These are phyloP conservation scores for Thymus mandschuricus DNA, from an alignment of 257 asterid species.

Conservation along the genomic window DNA sequence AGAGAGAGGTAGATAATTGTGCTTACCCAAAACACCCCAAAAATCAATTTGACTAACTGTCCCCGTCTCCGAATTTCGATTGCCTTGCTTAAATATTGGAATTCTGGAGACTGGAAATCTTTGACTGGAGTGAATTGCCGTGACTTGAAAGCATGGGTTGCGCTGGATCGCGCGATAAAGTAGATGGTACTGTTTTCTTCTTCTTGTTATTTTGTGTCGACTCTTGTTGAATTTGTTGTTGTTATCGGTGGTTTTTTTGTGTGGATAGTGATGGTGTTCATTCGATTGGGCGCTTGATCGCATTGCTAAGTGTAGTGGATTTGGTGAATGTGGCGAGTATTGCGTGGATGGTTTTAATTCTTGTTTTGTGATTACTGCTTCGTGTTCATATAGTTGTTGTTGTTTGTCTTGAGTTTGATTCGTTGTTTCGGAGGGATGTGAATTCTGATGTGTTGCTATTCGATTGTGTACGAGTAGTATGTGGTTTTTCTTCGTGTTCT, in stretches of 20 bases:
- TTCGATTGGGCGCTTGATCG: slow-evolving; percentile 31
- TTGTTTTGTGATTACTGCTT: slow-evolving; percentile 13
- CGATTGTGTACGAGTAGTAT: background rate
- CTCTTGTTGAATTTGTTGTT: slow-evolving; percentile 11
- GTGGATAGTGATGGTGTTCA: slow-evolving; percentile 6
- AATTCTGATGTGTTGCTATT: background rate
- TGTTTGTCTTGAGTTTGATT: background rate
- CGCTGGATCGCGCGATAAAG: slow-evolving; percentile 66
- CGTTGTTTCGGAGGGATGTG: too few relatives aligned
- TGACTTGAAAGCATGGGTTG: slow-evolving; percentile 49
- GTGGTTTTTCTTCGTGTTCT: slow-evolving; percentile 2
- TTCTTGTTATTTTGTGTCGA: background rate
- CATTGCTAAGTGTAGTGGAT: slow-evolving; percentile 14
- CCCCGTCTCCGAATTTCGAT: slow-evolving; percentile 21
- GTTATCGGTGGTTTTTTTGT: slow-evolving; percentile 7
- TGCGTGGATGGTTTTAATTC: background rate
- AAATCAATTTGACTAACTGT: slow-evolving; percentile 30
- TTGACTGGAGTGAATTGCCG: slow-evolving; percentile 28
- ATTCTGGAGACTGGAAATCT: slow-evolving; percentile 2
- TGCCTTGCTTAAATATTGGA: background rate
- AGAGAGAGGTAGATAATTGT: slow-evolving; percentile 27
- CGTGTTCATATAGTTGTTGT: slow-evolving; percentile 7
- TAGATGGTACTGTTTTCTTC: slow-evolving; percentile 41
- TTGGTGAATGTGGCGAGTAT: slow-evolving; percentile 25
- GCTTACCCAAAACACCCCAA: slow-evolving; percentile 26